A percentile compares a stretch with the other conserved stretches of the same genome.
Conservation (phyloP, 768 basidiomycete species). For the Boletus tomentosulus region DNA sequence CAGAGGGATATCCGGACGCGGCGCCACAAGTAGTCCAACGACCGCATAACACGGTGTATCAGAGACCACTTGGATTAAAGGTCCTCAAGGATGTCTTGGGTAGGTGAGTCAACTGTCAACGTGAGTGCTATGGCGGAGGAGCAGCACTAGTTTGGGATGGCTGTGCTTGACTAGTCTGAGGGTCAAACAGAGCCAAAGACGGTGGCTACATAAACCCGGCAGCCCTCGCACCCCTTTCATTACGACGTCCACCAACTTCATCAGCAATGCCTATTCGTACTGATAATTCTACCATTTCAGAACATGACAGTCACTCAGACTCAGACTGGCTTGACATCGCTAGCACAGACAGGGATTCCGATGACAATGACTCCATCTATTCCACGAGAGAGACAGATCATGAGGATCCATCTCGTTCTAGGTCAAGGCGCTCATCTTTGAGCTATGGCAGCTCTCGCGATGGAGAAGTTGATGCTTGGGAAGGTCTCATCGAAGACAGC, state of each 20-base stretch:
- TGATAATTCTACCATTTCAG: conserved; percentile 48
- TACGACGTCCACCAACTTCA: conserved; percentile 20
- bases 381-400: conserved; percentile 56
- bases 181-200: conserved; percentile 30
- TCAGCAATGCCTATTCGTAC: conserved; percentile 32
- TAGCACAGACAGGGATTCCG: conserved; percentile 58
- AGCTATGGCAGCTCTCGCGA: conserved; percentile 67
- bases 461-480: conserved; percentile 73
- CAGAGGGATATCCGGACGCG: conserved; percentile 36
- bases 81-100: neutral
- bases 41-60: conserved; percentile 8
- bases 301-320: conserved; percentile 66
- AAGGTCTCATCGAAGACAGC: conserved; percentile 65
- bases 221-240: conserved; percentile 28
- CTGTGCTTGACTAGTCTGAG: neutral
- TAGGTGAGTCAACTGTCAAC: conserved; percentile 15
- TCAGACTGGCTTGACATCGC: conserved; percentile 83
- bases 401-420: conserved; percentile 49
- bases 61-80: conserved; percentile 13
- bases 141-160: neutral
- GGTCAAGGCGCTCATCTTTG: conserved; percentile 65
- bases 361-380: conserved; percentile 65
- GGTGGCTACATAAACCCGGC: conserved; percentile 24
- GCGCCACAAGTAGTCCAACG: conserved; percentile 56
- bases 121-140: conserved; percentile 5